Conservation (phyloP, 768 basidiomycete genomes). For the Antrodiella citrinella region DNA sequence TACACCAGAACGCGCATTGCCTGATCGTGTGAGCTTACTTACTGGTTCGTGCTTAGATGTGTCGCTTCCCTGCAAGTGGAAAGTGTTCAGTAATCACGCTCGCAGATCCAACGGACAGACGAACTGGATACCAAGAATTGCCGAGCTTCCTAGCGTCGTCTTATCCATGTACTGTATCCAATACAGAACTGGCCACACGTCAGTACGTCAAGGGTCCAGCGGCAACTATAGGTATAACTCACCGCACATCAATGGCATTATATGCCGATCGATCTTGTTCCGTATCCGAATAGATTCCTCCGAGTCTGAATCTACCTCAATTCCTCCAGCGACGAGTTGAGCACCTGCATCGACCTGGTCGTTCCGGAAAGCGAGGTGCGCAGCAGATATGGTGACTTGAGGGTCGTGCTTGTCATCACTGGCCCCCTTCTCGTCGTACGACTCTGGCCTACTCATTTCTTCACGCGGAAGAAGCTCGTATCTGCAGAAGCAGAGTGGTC, state of each 20-base stretch:
- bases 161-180: slow-evolving; percentile 81
- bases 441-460: slow-evolving; percentile 14
- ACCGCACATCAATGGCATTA: slow-evolving; percentile 69
- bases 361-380: slow-evolving; percentile 14
- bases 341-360: slow-evolving; percentile 53
- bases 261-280: slow-evolving; percentile 58
- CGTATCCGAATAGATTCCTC: slow-evolving; percentile 42
- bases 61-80: slow-evolving; percentile 39
- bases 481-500: background rate
- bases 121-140: slow-evolving; percentile 65
- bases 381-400: slow-evolving; percentile 27
- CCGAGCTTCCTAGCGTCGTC: slow-evolving; percentile 56
- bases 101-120: too few species aligned
- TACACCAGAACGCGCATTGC: too few species aligned
- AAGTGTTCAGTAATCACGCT: too few species aligned
- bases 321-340: slow-evolving; percentile 39
- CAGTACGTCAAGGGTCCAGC: background rate
- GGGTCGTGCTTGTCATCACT: slow-evolving; percentile 23
- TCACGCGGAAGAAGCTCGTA: background rate
- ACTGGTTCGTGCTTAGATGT: slow-evolving; percentile 61
- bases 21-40: slow-evolving; percentile 13
- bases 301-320: slow-evolving; percentile 35
- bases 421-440: slow-evolving; percentile 13
- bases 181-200: slow-evolving; percentile 9
- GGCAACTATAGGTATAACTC: slow-evolving; percentile 27